Evolutionary conservation across 352 stramenopile genomes (phyloP).

Genomic region (Pythium apleroticum): DNA sequence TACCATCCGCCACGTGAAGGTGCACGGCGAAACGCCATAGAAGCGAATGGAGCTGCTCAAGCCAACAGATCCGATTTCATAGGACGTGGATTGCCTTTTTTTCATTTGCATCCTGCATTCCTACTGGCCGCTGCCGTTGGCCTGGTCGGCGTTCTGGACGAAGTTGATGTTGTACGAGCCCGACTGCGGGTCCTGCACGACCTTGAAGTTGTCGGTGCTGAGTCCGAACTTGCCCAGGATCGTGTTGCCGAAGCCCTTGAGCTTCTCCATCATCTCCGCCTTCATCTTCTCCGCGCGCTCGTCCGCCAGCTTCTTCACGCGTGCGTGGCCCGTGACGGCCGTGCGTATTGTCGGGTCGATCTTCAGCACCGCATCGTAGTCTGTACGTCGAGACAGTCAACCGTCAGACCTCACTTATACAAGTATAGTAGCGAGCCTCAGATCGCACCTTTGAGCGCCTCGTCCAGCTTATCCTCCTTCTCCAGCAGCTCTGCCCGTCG

Average conservation of each 20-base stretch:
- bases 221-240: slow-evolving; percentile 99
- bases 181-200: slow-evolving; percentile 96
- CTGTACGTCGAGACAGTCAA: slow-evolving; percentile 16
- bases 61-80: too few relatives aligned
- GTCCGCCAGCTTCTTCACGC: slow-evolving; percentile 90
- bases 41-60: too few relatives aligned
- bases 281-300: slow-evolving; percentile 98
- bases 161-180: slow-evolving; percentile 98
- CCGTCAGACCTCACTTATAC: neutral
- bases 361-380: slow-evolving; percentile 91
- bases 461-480: slow-evolving; percentile 92
- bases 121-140: neutral
- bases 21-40: neutral
- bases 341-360: slow-evolving; percentile 86
- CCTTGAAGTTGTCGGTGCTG: slow-evolving; percentile 99
- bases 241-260: slow-evolving; percentile 99
- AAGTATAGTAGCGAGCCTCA: too few relatives aligned
- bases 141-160: slow-evolving; percentile 45
- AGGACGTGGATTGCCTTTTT: too few relatives aligned
- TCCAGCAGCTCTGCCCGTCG: slow-evolving; percentile 92
- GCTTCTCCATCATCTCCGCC: slow-evolving; percentile 94
- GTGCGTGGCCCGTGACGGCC: slow-evolving; percentile 53
- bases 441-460: slow-evolving; percentile 89
- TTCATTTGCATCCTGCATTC: neutral
- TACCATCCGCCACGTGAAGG: slow-evolving; percentile 30